A percentile compares a stretch with the other conserved stretches of the same genome.
Evolutionary conservation across 2,329 filamentous ascomycete genomes (phyloP).

Genomic region (Trichoderma sp.): DNA sequence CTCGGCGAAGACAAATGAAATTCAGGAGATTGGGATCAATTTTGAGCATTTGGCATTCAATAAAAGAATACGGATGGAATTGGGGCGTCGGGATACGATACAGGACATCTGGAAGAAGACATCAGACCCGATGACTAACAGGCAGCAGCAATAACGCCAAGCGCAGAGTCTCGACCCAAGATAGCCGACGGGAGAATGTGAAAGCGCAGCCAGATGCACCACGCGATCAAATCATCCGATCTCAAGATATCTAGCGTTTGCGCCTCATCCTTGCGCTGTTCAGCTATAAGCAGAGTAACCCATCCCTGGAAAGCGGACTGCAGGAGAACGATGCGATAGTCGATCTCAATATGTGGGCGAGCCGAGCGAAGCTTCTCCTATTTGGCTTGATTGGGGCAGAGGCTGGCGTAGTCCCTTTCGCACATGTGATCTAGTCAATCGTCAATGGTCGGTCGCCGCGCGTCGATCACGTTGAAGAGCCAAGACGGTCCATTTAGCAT

Average conservation of each 20-base stretch:
- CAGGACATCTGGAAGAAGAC: not conserved
- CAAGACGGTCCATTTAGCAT: not conserved
- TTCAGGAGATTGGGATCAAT: not conserved
- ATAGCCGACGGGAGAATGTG: slow-evolving; percentile 14
- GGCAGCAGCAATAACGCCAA: not conserved
- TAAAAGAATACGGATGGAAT: not conserved
- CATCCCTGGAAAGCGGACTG: not conserved
- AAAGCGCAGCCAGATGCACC: not conserved
- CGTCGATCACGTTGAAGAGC: not conserved
- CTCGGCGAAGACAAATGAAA: not conserved
- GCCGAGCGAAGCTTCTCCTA: not conserved
- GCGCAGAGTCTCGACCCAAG: not conserved
- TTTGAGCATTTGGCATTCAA: not conserved
- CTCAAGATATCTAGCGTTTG: not conserved
- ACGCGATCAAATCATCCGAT: slow-evolving; percentile 1
- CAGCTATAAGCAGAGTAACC: slow-evolving; percentile 5
- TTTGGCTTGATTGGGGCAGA: not conserved
- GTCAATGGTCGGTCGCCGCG: not conserved
- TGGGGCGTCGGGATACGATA: not conserved
- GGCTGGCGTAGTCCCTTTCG: not conserved
- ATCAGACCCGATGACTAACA: not conserved
- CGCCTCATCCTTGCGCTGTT: not conserved
- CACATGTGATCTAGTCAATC: not conserved
- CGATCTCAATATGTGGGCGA: not conserved
- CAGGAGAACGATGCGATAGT: not conserved